Evolutionary conservation across 1,284 basidiomycete genomes (phyloP).

Genomic region (Heterobasidion parviporum): DNA sequence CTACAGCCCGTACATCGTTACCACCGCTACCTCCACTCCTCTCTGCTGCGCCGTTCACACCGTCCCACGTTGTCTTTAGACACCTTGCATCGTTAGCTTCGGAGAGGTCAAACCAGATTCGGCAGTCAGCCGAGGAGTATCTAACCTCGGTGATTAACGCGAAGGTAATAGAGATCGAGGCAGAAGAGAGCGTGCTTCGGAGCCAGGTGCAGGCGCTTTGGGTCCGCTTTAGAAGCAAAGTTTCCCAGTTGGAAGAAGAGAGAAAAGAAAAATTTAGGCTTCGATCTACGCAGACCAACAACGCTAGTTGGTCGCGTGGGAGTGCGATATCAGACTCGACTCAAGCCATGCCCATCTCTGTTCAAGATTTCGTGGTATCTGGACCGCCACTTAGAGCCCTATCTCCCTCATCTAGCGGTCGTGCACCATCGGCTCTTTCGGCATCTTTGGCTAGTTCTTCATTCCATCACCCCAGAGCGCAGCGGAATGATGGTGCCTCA

Average conservation of each 20-base stretch:
- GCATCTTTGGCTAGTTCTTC: conserved; percentile 55
- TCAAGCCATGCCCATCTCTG: conserved; percentile 28
- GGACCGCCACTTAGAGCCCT: background rate
- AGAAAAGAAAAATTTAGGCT: conserved; percentile 13
- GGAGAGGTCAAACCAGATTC: conserved; percentile 44
- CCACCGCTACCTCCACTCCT: conserved; percentile 42
- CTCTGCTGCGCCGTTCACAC: conserved; percentile 67
- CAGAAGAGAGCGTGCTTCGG: conserved; percentile 45
- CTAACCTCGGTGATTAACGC: conserved; percentile 45
- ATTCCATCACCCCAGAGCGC: conserved; percentile 45
- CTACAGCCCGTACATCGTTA: conserved; percentile 1
- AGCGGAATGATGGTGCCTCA: conserved; percentile 4
- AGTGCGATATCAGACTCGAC: conserved; percentile 7
- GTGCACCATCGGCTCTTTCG: conserved; percentile 53
- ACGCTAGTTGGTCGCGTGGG: conserved; percentile 3
- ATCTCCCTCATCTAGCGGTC: conserved; percentile 33
- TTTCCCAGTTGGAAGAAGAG: conserved; percentile 40
- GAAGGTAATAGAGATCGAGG: conserved; percentile 51
- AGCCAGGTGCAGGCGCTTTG: conserved; percentile 56
- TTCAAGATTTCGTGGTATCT: conserved; percentile 44
- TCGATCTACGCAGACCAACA: background rate
- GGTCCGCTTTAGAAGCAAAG: conserved; percentile 45
- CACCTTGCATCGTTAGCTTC: conserved; percentile 54
- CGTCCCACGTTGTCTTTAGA: conserved; percentile 62
- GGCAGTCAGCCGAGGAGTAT: conserved; percentile 50